Evolutionary conservation across 1,284 basidiomycete genomes (phyloP), one percentile per base, ranked within the genome.

Genomic region (Trichosporon inkin): DNA sequence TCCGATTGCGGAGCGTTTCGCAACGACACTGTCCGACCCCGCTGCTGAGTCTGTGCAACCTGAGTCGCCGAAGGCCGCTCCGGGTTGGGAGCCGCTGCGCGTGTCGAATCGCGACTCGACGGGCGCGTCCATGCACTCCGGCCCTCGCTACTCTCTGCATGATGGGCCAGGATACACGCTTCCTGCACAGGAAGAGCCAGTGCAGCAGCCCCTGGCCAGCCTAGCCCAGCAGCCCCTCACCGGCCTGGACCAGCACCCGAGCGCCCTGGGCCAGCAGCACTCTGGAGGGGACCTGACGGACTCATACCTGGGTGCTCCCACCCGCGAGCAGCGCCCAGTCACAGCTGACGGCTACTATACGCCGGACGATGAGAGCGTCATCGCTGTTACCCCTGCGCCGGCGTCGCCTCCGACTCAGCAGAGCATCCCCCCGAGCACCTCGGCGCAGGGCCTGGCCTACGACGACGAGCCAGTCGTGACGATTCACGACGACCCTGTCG

Each of bases 141-240:
- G 52, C 3, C 55, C 57, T 10, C 35, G 54, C 17, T 56, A 56
- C 40, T 53, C 28, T 13, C 58, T 60, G 6, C 24, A 34, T 28
- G 58, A 60, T 10, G 58, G 58, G 4, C 58, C 58, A 4, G 17
- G 28, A 38, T 36, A 32, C 19, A 39, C 41, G 34, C 47, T 56
- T 28, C 40, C 40, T 24, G 44, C 44, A 10, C 20, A 47, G 44
- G 44, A 49, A 22, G 44, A 49, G 44, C 28, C 44, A 3, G 2
- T 19, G 17, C 40, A 41, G 40, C n/a, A 19, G 39, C 39, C 17
- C 13, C 36, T 3, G 36, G 3, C 36, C 3, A 4, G n/a, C 13
- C n/a, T 16, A 4, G 6, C 36, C 7, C n/a, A 37, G 17, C n/a
- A 20, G 8, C 39, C 39, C 5, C 17, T 39, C n/a, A 16, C 19